phyloP scores from a whole-genome alignment of 2,329 filamentous ascomycete genomes.

The Fusarium sp. region DNA sequence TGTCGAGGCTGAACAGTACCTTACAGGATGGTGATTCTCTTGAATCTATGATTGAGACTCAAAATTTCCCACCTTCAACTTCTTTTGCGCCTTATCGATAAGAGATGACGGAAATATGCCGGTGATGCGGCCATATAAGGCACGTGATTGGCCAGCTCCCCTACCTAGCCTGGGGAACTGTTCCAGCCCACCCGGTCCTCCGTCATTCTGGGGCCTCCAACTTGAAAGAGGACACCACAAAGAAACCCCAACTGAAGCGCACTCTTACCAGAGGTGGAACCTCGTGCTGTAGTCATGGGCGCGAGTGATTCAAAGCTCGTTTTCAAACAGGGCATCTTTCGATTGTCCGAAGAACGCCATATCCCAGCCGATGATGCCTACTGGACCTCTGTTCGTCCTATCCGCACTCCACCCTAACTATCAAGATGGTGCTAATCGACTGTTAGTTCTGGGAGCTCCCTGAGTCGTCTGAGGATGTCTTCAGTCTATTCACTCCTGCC shows the following conservation, averaged over 20 bases:
- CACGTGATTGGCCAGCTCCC: slow-evolving; percentile 38
- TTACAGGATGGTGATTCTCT: slow-evolving; percentile 8
- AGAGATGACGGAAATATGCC: slow-evolving; percentile 28
- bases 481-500: slow-evolving; percentile 90
- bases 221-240: slow-evolving; percentile 37
- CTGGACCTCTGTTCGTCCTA: slow-evolving; percentile 85
- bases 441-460: slow-evolving; percentile 95
- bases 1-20: slow-evolving; percentile 11
- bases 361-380: slow-evolving; percentile 91
- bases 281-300: slow-evolving; percentile 74
- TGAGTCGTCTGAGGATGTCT: slow-evolving; percentile 94
- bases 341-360: slow-evolving; percentile 89
- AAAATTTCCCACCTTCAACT: slow-evolving; percentile 32
- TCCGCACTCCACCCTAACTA: slow-evolving; percentile 15
- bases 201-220: slow-evolving; percentile 35
- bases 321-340: slow-evolving; percentile 98
- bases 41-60: background rate
- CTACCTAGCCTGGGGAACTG: background rate
- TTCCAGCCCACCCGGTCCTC: slow-evolving; percentile 19
- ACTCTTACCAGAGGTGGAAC: slow-evolving; percentile 29
- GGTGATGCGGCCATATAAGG: background rate
- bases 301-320: slow-evolving; percentile 98
- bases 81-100: slow-evolving; percentile 25
- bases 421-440: slow-evolving; percentile 35
- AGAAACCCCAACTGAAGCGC: slow-evolving; percentile 23